Percentiles rank a stretch among this genome's conserved stretches.
These are phyloP conservation scores for Dryas integrifolia DNA, from an alignment of 331 rosid species.

Conservation along the genomic window DNA sequence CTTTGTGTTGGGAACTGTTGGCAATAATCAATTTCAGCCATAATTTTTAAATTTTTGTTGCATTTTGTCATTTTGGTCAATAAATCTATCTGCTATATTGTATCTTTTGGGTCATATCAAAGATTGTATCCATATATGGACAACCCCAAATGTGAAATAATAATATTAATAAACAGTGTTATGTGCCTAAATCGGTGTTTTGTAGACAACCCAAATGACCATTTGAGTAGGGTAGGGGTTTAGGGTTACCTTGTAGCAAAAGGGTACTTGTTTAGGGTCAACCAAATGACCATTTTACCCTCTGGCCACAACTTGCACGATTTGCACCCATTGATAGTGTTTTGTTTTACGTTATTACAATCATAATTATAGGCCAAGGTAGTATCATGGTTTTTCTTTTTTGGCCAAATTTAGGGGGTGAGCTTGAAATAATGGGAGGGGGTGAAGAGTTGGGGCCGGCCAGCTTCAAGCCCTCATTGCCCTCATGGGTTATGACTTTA, in stretches of 20 bases:
- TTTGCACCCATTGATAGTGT: conserved; percentile 44
- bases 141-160: neutral
- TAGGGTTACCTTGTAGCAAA: neutral
- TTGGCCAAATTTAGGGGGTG: conserved; percentile 38
- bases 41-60: conserved; percentile 26
- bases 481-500: conserved; percentile 52
- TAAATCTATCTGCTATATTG: conserved; percentile 16
- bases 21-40: conserved; percentile 39
- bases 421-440: conserved; percentile 32
- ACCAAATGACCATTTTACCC: conserved; percentile 29
- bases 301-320: conserved; percentile 17
- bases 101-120: conserved; percentile 30
- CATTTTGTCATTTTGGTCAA: conserved; percentile 27
- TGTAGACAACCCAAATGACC: neutral
- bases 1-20: conserved; percentile 57
- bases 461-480: conserved; percentile 22
- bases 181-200: conserved; percentile 16
- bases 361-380: conserved; percentile 41
- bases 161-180: conserved; percentile 8
- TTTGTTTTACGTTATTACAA: conserved; percentile 59
- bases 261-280: neutral
- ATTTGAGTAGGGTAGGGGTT: neutral
- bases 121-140: conserved; percentile 24
- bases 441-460: conserved; percentile 36
- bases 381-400: conserved; percentile 28